Base-by-base conservation (phyloP, 805 yeast genomes). In the Schizosaccharomyces cryophilus region DNA sequence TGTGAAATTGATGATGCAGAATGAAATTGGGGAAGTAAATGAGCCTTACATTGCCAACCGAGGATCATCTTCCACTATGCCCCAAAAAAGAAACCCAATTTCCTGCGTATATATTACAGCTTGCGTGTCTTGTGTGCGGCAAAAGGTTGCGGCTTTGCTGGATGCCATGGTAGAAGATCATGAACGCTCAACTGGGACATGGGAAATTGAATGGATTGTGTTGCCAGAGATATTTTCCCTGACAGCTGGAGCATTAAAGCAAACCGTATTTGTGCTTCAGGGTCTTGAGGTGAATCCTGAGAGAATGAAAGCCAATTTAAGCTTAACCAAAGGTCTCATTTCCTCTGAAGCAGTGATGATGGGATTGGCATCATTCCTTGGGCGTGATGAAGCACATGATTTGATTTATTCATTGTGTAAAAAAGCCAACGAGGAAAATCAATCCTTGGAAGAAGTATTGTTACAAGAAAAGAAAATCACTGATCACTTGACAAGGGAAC, bases 61-160 rank as follows among this genome's bases (percentile, higher is more conserved):
- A 21, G 60, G 60, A 15, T 38, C 60, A 15, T 56, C 60, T 11
- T 56, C 60, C 29, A 56, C 60, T 19, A 56, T 56, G 60, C 60
- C 60, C 19, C 60, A 56, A 24, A 56, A 56, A 42, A 38, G 60
- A 4, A 56, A 56, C 26, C 60, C 60, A 1, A 56, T 56, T 42
- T 56, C 60, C 29, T 29, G 42, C 51, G 60, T 35, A 24, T 38
- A 35, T 17, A 56, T 56, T 7, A 38, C 42, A 26, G 48, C 60
- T 26, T 19, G 21, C 29, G 24, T 38, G 1, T 19, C 26, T n/a
- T 45, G 21, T 24, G 51, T 45, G 17, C 21, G 51, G 1, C 51
- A 45, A 45, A 24, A 24, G 26, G 51, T 45, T 5, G 51, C 51
- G 26, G 51, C 51, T 5, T 45, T 45, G 13, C 26, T 45, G 21